Percentiles rank a stretch among this genome's conserved stretches.
Conservation (phyloP, 495 filamentous ascomycete species). For the Talaromyces thailandensis region DNA sequence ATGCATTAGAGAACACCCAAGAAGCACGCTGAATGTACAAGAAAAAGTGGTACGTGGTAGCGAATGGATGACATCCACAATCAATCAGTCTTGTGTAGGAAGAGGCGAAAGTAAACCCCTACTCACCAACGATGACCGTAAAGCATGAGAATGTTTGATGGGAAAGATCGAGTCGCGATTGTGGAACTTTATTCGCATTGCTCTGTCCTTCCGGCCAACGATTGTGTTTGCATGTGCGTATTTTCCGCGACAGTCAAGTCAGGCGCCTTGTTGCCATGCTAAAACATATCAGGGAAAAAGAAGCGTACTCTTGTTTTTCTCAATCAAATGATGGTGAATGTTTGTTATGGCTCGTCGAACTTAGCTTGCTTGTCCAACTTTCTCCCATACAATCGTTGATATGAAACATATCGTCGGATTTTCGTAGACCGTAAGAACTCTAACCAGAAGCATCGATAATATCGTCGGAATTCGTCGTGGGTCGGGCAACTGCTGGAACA, state of each 20-base stretch:
- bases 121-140: conserved; percentile 2
- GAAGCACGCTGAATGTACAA: background rate
- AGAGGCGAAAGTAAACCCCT: background rate
- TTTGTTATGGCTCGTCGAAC: conserved; percentile 28
- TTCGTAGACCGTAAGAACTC: background rate
- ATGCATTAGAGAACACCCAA: background rate
- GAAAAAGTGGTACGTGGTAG: background rate
- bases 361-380: conserved; percentile 27
- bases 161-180: background rate
- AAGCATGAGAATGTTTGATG: background rate
- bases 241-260: background rate
- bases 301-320: conserved; percentile 7
- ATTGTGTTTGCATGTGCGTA: background rate
- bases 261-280: conserved; percentile 19
- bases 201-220: background rate
- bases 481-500: conserved; percentile 25
- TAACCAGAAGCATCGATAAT: conserved; percentile 29
- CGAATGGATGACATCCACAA: background rate
- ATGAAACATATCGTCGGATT: background rate
- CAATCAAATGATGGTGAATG: conserved; percentile 7
- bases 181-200: background rate
- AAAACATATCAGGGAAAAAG: conserved; percentile 28
- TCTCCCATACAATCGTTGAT: background rate
- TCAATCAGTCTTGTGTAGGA: background rate
- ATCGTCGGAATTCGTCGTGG: conserved; percentile 26